These are phyloP conservation scores for Colletotrichum magnum DNA, from an alignment of 2,329 filamentous ascomycete genomes.

Conservation along the genomic window DNA sequence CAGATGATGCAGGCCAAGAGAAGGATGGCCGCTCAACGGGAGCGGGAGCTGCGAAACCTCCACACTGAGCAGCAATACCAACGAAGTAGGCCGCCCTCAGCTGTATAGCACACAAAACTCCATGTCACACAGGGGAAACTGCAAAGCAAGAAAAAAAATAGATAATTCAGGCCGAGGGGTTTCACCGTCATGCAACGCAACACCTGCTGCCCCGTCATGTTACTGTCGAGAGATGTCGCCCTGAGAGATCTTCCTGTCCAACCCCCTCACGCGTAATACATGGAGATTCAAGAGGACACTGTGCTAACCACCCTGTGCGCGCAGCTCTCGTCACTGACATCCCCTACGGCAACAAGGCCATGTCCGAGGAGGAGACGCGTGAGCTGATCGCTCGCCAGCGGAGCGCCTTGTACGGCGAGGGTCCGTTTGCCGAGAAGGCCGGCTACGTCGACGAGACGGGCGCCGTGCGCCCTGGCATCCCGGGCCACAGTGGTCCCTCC, in stretches of 20 bases:
- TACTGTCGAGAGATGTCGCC: conserved; percentile 40
- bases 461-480: conserved; percentile 73
- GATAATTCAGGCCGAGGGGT: conserved; percentile 46
- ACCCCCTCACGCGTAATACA: conserved; percentile 37
- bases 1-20: conserved; percentile 99
- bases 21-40: conserved; percentile 98
- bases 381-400: conserved; percentile 97
- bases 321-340: conserved; percentile 41
- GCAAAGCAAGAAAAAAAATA: conserved; percentile 55
- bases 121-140: conserved; percentile 52
- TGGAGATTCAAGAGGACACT: conserved; percentile 32
- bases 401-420: conserved; percentile 90
- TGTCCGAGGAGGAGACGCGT: conserved; percentile 96
- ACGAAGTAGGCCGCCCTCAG: conserved; percentile 92
- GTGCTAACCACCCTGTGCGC: conserved; percentile 39
- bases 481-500: conserved; percentile 74
- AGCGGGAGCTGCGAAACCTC: conserved; percentile 99
- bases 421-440: conserved; percentile 75
- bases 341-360: conserved; percentile 75
- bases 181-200: conserved; percentile 38
- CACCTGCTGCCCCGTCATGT: conserved; percentile 41
- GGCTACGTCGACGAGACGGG: conserved; percentile 79
- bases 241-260: conserved; percentile 37
- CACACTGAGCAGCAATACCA: conserved; percentile 99
- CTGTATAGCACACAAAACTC: conserved; percentile 74